Evolutionary conservation across 768 basidiomycete species (phyloP).

Genomic region (Paxillus involutus): DNA sequence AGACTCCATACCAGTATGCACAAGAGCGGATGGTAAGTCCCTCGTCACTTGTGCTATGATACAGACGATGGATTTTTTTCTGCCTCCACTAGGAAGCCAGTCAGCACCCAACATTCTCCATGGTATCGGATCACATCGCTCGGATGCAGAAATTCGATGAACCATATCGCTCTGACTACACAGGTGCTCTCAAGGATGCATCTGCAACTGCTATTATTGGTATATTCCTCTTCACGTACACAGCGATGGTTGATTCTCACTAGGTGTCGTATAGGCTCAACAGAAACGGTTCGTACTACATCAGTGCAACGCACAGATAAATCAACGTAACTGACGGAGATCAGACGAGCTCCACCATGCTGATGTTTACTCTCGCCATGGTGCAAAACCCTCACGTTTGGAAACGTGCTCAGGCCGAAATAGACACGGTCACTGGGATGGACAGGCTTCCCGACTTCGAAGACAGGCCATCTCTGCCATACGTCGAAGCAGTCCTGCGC

Average conservation of each 20-base stretch:
- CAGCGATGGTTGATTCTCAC: not conserved
- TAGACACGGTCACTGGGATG: conserved; percentile 5
- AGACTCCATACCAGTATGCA: conserved; percentile 22
- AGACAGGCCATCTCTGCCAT: conserved; percentile 7
- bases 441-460: conserved; percentile 9
- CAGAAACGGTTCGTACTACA: conserved; percentile 7
- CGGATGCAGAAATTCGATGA: conserved; percentile 10
- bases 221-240: not conserved
- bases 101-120: conserved; percentile 3
- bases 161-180: conserved; percentile 4
- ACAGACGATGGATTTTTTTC: not conserved
- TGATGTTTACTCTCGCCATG: conserved; percentile 13
- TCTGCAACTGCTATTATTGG: conserved; percentile 16
- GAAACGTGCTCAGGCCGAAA: conserved; percentile 11
- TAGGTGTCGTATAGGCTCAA: not conserved
- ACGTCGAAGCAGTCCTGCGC: conserved; percentile 11
- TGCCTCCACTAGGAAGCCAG: conserved; percentile 7
- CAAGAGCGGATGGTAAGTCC: conserved; percentile 16
- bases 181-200: conserved; percentile 15
- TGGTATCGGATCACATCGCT: conserved; percentile 14
- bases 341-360: not conserved
- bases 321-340: not conserved
- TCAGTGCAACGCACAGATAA: not conserved
- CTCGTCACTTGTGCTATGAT: not conserved
- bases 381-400: conserved; percentile 9